Percentiles rank a stretch among this genome's conserved stretches.
These are phyloP conservation scores for Syzygium aqueum DNA, from an alignment of 345 rosid species.

Conservation along the genomic window DNA sequence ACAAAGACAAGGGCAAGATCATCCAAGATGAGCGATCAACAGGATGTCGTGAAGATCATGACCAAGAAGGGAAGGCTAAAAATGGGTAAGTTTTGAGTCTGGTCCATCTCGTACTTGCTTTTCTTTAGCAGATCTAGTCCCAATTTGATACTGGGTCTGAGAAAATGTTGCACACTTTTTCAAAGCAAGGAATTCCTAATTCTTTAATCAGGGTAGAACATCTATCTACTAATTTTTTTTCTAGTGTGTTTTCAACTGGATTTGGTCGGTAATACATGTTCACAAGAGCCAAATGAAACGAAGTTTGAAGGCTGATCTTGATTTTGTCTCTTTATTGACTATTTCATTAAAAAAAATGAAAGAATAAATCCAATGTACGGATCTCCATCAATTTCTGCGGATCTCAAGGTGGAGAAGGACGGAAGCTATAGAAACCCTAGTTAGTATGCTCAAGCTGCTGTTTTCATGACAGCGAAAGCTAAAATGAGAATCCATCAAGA, in stretches of 20 bases:
- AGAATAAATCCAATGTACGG: background rate
- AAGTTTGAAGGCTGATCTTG: background rate
- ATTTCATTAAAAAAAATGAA: background rate
- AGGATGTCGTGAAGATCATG: conserved; percentile 5
- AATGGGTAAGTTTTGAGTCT: conserved; percentile 19
- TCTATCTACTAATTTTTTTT: background rate
- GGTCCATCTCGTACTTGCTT: background rate
- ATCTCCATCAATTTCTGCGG: background rate
- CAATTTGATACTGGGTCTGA: background rate
- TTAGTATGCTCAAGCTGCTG: background rate
- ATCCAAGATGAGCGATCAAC: conserved; percentile 11
- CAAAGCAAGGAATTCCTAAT: background rate
- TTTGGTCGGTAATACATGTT: background rate
- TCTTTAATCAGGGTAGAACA: background rate
- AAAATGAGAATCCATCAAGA: background rate
- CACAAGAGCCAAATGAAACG: background rate
- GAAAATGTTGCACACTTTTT: background rate
- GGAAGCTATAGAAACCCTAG: background rate
- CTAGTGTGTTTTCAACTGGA: background rate
- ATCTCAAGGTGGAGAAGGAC: background rate
- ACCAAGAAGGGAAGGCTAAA: conserved; percentile 9
- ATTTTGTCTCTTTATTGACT: background rate
- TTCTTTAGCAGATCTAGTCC: background rate
- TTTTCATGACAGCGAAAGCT: background rate
- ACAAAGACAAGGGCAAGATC: conserved; percentile 14